Base-by-base conservation (phyloP, 768 basidiomycete genomes). In the Rhodotorula toruloides region DNA sequence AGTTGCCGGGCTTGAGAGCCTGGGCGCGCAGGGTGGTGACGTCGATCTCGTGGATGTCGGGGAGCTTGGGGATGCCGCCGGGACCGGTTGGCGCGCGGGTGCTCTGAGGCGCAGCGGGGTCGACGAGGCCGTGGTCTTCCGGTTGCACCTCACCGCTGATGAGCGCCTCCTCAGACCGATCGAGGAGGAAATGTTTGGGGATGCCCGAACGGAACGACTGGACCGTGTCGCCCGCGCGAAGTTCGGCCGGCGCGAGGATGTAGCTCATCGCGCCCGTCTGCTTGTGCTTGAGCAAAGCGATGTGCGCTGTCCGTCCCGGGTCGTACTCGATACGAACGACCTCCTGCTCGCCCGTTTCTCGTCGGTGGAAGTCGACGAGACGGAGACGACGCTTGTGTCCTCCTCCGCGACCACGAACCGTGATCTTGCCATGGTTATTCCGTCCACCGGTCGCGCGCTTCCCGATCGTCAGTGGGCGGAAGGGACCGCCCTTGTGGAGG, bases 251-350 rank as follows among this genome's bases (percentile, higher is more conserved):
- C 4, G 96, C 92, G 50, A 98, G 80, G 74, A 99, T 92, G 76
- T 99, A 99, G 74, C 85, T 88, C 65, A 63, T 77, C 2, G 84
- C 87, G 66, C 82, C 80, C 39, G 83, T 81, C 14, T 76, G 76
- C 7, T 86, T 81, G 75, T 84, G 86, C 75, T 82, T 82, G 75
- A 97, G 76, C 65, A 99, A 83, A 4, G 96, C 94, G 75, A 99
- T 94, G 77, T 99, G 96, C 12, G 90, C 91, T 42, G 87, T 89
- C 49, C 96, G 83, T 8, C 89, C 89, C 0, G 96, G 96, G 80
- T 98, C 96, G 75, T 94, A 99, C 79, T 98, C 96, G 71, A 99
- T 90, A 53, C 96, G 84, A 7, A 93, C 83, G 50, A 98, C 91
- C 72, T 93, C 89, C 74, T 90, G 89, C 42, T 86, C 79, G 14